A percentile compares a stretch with the other conserved stretches of the same genome.
These are phyloP conservation scores for Podospora pseudopauciseta DNA, from an alignment of 495 filamentous ascomycete species.

Conservation along the genomic window DNA sequence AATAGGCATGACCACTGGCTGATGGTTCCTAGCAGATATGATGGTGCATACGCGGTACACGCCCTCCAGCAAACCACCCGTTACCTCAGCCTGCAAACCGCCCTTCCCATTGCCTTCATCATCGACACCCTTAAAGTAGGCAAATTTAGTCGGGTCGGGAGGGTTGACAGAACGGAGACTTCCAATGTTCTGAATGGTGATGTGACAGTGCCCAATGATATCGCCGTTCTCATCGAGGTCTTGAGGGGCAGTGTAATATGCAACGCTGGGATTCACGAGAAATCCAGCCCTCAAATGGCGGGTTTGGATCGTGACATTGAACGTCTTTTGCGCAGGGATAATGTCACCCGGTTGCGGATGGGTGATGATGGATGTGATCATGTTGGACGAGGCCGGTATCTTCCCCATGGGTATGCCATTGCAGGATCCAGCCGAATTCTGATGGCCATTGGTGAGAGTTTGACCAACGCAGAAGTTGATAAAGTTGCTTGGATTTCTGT, in stretches of 20 bases:
- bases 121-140: conserved; percentile 28
- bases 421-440: conserved; percentile 49
- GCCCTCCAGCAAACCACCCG: conserved; percentile 19
- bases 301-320: conserved; percentile 53
- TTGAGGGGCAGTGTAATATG: conserved; percentile 59
- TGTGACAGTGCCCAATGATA: conserved; percentile 57
- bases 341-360: conserved; percentile 39
- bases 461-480: conserved; percentile 52
- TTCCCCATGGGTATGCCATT: conserved; percentile 58
- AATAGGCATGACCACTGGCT: conserved; percentile 30
- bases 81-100: conserved; percentile 19
- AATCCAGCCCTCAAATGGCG: conserved; percentile 52
- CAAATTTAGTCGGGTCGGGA: conserved; percentile 31
- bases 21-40: conserved; percentile 26
- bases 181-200: conserved; percentile 54
- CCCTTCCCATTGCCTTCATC: conserved; percentile 26
- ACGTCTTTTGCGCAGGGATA: conserved; percentile 42
- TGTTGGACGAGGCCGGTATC: conserved; percentile 52
- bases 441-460: conserved; percentile 50
- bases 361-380: conserved; percentile 57
- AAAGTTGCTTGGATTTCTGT: conserved; percentile 41
- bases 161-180: conserved; percentile 34
- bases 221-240: conserved; percentile 38
- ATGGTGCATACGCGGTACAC: conserved; percentile 28
- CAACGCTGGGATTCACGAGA: conserved; percentile 50